phyloP scores from a whole-genome alignment of 2,329 filamentous ascomycete genomes.

The Aspergillus awamori region DNA sequence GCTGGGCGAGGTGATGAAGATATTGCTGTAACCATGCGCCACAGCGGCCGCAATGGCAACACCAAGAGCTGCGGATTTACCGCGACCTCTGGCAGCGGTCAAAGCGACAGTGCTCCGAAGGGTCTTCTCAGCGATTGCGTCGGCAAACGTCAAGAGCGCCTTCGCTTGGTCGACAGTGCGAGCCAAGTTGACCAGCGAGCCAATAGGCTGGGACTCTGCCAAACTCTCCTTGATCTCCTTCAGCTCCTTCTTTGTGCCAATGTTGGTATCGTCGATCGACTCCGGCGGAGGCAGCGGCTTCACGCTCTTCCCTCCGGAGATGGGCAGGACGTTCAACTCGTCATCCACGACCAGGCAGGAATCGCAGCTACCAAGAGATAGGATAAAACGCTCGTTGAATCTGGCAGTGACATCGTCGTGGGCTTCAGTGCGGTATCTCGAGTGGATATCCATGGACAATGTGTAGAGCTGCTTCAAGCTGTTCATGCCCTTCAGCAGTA shows the following conservation, averaged over 20 bases:
- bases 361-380: slow-evolving; percentile 93
- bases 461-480: slow-evolving; percentile 97
- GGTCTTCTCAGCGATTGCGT: slow-evolving; percentile 95
- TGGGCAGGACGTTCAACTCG: slow-evolving; percentile 94
- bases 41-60: slow-evolving; percentile 92
- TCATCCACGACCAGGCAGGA: slow-evolving; percentile 96
- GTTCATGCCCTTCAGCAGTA: slow-evolving; percentile 93
- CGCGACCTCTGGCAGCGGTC: slow-evolving; percentile 90
- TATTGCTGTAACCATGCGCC: slow-evolving; percentile 96
- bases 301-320: slow-evolving; percentile 91
- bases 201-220: slow-evolving; percentile 81
- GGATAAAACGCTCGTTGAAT: slow-evolving; percentile 96
- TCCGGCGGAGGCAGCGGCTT: slow-evolving; percentile 77
- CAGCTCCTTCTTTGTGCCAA: slow-evolving; percentile 72
- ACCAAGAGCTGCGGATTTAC: slow-evolving; percentile 94
- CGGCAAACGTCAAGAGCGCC: slow-evolving; percentile 93
- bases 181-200: slow-evolving; percentile 79
- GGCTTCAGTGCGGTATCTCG: slow-evolving; percentile 92
- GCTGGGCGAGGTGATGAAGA: slow-evolving; percentile 97
- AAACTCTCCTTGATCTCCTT: slow-evolving; percentile 85
- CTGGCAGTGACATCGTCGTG: slow-evolving; percentile 91
- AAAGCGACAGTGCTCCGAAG: slow-evolving; percentile 89
- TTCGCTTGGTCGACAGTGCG: slow-evolving; percentile 95
- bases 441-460: slow-evolving; percentile 96
- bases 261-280: slow-evolving; percentile 71